Base-by-base conservation (phyloP, 2,329 filamentous ascomycete species). In the Aspergillus fructus region DNA sequence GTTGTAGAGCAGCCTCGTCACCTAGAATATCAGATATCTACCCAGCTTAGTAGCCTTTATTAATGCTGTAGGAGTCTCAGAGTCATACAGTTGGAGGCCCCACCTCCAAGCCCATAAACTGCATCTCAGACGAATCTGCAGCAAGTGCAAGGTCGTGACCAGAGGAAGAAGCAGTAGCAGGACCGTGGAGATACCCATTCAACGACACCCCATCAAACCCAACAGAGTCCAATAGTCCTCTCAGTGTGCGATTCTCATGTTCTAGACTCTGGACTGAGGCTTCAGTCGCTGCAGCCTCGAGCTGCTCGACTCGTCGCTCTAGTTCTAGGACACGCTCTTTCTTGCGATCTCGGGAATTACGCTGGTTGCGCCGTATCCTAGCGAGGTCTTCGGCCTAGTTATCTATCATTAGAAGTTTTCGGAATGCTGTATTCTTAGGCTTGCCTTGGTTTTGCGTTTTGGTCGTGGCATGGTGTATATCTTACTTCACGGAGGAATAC, bases 381-480 rank as follows among this genome's bases (percentile, higher is more conserved):
- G 24, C 24, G 43, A 54, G 52, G 4, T 54, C 52, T n/a, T 54
- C 52, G 8, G 33, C 52, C 52, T 54, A 24, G 27, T 11, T 53
- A 33, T 21, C 4, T 13, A 15, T 54, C 12, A 54, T 21, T 48
- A 24, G n/a, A 15, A 15, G 11, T 9, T 19, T 19, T 40, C 51
- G 30, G 27, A 17, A 6, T 19, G 9, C 6, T 17, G 33, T 33
- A 7, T 8, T 6, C 21, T 34, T 17, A 3, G 17, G 15, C 52
- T 17, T 54, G 21, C 52, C 52, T 54, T 54, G 33, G 43, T 54
- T 41, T 54, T 48, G 30, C 13, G 52, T 48, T 54, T 54, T 0
- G 52, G 42, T n/a, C 52, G 52, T n/a, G 52, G 43, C 52, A 54
- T 54, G 27, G 27, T 0, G 27, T 30, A 4, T 30, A 30, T 30